These are phyloP conservation scores for Thuidium tamariscinum DNA, from an alignment of 225 moss, liverwort and hornwort species.

Conservation along the genomic window DNA sequence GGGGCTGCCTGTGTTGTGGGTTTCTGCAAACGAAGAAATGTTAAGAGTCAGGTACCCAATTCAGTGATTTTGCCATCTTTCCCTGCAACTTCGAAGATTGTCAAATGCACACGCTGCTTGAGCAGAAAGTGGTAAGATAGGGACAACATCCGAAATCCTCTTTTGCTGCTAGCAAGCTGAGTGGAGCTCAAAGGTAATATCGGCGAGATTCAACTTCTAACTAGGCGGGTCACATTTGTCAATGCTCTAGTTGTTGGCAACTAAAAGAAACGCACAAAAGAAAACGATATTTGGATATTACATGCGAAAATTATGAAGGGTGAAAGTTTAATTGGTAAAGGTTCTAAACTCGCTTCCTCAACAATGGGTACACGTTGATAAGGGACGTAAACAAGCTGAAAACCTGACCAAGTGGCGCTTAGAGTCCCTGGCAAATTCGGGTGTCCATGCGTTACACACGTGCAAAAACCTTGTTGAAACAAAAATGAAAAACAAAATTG, in stretches of 20 bases:
- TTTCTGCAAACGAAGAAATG: constrained; percentile 1
- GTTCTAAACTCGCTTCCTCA: not conserved
- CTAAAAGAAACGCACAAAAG: not conserved
- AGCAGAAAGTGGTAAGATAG: not conserved
- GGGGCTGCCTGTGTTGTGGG: not conserved
- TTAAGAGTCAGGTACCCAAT: not conserved
- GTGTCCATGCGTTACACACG: not conserved
- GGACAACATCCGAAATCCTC: no score
- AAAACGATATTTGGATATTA: not conserved
- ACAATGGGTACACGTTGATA: not conserved
- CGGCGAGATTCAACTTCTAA: no score
- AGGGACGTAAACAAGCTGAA: not conserved
- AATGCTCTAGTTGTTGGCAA: not conserved
- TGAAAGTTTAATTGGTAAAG: not conserved
- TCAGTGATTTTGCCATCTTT: not conserved
- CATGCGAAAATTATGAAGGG: not conserved
- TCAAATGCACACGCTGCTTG: not conserved
- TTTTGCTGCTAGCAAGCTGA: not conserved
- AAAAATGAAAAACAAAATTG: not conserved
- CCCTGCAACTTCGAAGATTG: not conserved
- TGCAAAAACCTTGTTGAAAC: not conserved
- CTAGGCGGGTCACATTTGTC: no score
- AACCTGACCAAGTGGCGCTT: not conserved
- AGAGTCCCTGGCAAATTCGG: not conserved
- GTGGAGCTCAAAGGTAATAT: not conserved